Percentiles rank a stretch among this genome's conserved stretches.
phyloP scores from a whole-genome alignment of 1,284 basidiomycete species.

The Naganishia sp. region DNA sequence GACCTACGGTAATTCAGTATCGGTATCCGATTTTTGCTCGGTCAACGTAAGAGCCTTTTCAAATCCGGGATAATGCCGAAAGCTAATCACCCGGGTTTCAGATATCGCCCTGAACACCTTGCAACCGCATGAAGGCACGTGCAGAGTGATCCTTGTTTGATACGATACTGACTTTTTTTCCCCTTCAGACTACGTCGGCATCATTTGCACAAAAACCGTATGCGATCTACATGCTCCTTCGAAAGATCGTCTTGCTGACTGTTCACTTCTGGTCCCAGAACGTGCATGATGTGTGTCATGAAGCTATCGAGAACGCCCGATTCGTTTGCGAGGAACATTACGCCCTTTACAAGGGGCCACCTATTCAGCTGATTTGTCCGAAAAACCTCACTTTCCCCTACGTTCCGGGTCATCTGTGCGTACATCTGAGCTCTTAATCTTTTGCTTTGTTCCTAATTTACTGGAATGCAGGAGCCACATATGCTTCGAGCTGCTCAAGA shows the following conservation, averaged over 20 bases:
- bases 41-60: slow-evolving; percentile 67
- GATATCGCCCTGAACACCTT: slow-evolving; percentile 90
- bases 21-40: slow-evolving; percentile 92
- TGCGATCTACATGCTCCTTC: slow-evolving; percentile 44
- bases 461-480: slow-evolving; percentile 68
- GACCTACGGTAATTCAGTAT: slow-evolving; percentile 57
- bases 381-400: slow-evolving; percentile 86
- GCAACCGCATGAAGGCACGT: slow-evolving; percentile 64
- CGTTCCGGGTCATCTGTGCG: slow-evolving; percentile 85
- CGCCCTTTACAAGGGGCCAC: slow-evolving; percentile 88
- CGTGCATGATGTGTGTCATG: slow-evolving; percentile 92
- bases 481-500: slow-evolving; percentile 97
- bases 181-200: slow-evolving; percentile 82
- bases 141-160: neutral
- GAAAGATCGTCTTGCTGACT: slow-evolving; percentile 16
- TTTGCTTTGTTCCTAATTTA: neutral
- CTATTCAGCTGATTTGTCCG: slow-evolving; percentile 95
- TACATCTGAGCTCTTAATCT: neutral
- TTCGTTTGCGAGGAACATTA: slow-evolving; percentile 99
- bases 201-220: slow-evolving; percentile 93
- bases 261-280: slow-evolving; percentile 58
- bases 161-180: neutral
- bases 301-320: slow-evolving; percentile 97
- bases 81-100: slow-evolving; percentile 45
- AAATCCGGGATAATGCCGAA: neutral